These are phyloP conservation scores for Capillidium heterosporum DNA, from an alignment of 371 early-diverging fungal genomes.

Conservation along the genomic window DNA sequence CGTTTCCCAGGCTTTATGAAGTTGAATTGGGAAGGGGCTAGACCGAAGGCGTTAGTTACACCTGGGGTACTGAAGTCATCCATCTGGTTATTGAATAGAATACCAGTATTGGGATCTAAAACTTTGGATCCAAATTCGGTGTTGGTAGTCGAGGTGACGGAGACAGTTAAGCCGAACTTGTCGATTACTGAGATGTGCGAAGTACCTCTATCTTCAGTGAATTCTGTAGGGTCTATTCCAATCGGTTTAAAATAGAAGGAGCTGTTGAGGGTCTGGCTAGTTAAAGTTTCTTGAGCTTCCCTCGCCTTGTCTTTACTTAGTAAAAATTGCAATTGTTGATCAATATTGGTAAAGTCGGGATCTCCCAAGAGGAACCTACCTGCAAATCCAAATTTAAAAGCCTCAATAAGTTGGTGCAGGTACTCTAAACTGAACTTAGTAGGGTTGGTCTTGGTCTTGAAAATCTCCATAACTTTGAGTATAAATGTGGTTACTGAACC, in stretches of 20 bases:
- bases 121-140: slow-evolving; percentile 87
- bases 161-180: slow-evolving; percentile 64
- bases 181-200: slow-evolving; percentile 91
- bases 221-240: slow-evolving; percentile 19
- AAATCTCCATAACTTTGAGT: slow-evolving; percentile 70
- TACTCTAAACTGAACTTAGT: slow-evolving; percentile 38
- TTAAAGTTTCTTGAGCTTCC: background rate
- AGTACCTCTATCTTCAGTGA: slow-evolving; percentile 79
- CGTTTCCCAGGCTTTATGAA: slow-evolving; percentile 72
- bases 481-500: slow-evolving; percentile 67
- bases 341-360: slow-evolving; percentile 39
- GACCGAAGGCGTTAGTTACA: slow-evolving; percentile 61
- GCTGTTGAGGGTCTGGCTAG: background rate
- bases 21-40: slow-evolving; percentile 69
- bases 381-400: slow-evolving; percentile 81
- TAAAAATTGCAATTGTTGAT: slow-evolving; percentile 33
- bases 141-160: slow-evolving; percentile 91
- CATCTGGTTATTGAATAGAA: slow-evolving; percentile 95
- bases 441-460: slow-evolving; percentile 10
- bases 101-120: slow-evolving; percentile 86
- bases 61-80: slow-evolving; percentile 95
- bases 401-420: slow-evolving; percentile 69
- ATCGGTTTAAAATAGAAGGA: background rate
- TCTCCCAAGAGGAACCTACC: slow-evolving; percentile 70
- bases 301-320: slow-evolving; percentile 13